These are phyloP conservation scores for Exophiala sideris DNA, from an alignment of 2,329 filamentous ascomycete species.

Conservation along the genomic window DNA sequence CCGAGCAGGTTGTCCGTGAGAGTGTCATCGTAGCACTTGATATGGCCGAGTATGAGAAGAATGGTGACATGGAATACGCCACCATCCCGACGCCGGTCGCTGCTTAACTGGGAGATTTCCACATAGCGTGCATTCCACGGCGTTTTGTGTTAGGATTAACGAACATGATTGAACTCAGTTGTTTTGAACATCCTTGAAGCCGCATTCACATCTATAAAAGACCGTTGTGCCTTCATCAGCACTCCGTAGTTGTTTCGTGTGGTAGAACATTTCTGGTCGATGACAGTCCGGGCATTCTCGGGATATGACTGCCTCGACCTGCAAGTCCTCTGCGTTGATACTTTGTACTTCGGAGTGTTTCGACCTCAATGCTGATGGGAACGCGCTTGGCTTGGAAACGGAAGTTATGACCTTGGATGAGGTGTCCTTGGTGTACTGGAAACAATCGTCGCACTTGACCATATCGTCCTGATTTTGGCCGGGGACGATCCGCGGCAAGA, in stretches of 20 bases:
- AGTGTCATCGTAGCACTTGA: slow-evolving; percentile 93
- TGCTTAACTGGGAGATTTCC: slow-evolving; percentile 10
- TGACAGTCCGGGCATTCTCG: slow-evolving; percentile 79
- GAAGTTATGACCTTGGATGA: slow-evolving; percentile 74
- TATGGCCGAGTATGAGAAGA: slow-evolving; percentile 96
- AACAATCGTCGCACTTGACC: slow-evolving; percentile 81
- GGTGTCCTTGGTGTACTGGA: slow-evolving; percentile 76
- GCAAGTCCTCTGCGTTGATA: slow-evolving; percentile 71
- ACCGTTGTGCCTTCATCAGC: slow-evolving; percentile 94
- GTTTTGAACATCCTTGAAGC: slow-evolving; percentile 58
- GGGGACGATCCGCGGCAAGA: slow-evolving; percentile 77
- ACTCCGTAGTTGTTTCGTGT: slow-evolving; percentile 79
- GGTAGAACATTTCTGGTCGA: slow-evolving; percentile 76
- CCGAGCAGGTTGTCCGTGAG: slow-evolving; percentile 89
- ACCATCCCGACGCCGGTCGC: slow-evolving; percentile 60
- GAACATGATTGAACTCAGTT: slow-evolving; percentile 31
- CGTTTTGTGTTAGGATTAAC: neutral
- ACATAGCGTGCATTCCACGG: slow-evolving; percentile 14
- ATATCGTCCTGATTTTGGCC: slow-evolving; percentile 58
- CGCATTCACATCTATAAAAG: slow-evolving; percentile 85
- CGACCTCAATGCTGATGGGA: slow-evolving; percentile 82
- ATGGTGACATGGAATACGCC: slow-evolving; percentile 84
- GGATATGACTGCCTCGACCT: slow-evolving; percentile 66
- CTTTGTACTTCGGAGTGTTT: slow-evolving; percentile 84
- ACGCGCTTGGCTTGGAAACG: slow-evolving; percentile 81